phyloP scores from a whole-genome alignment of 2,329 filamentous ascomycete genomes.

The Talaromyces sp. region DNA sequence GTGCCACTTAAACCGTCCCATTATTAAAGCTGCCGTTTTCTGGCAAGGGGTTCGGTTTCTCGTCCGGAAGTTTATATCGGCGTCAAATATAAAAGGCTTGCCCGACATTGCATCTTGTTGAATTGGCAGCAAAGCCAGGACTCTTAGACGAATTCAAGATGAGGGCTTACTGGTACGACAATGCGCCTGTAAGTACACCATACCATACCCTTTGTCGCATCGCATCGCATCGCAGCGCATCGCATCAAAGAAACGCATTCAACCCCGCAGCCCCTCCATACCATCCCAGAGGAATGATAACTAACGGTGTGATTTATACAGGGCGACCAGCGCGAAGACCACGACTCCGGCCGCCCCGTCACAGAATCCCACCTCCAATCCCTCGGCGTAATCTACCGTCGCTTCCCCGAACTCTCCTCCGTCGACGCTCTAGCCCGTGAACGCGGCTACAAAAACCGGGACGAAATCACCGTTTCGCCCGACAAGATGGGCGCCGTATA shows the following conservation, averaged over 20 bases:
- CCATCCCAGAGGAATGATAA: too few relatives aligned
- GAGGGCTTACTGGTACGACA: conserved; percentile 72
- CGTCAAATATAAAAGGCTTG: neutral
- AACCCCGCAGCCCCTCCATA: conserved; percentile 19
- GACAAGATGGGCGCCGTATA: conserved; percentile 80
- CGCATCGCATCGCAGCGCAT: too few relatives aligned
- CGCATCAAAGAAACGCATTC: neutral
- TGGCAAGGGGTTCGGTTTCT: neutral
- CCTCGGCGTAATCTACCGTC: conserved; percentile 78
- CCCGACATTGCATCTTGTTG: neutral
- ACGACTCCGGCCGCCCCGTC: conserved; percentile 77
- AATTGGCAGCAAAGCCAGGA: neutral
- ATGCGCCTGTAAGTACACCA: conserved; percentile 53
- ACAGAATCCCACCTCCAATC: conserved; percentile 63
- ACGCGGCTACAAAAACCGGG: conserved; percentile 88
- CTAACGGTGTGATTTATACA: conserved; percentile 38
- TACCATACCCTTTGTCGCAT: neutral
- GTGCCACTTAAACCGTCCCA: neutral
- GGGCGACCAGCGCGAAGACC: conserved; percentile 90
- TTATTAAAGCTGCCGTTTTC: neutral
- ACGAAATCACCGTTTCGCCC: conserved; percentile 87
- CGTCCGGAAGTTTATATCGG: neutral
- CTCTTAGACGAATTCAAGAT: conserved; percentile 43
- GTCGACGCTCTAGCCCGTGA: conserved; percentile 73
- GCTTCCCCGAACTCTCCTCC: conserved; percentile 60